Evolutionary conservation across 2,329 filamentous ascomycete species (phyloP).

Genomic region (Calonectria pteridis): DNA sequence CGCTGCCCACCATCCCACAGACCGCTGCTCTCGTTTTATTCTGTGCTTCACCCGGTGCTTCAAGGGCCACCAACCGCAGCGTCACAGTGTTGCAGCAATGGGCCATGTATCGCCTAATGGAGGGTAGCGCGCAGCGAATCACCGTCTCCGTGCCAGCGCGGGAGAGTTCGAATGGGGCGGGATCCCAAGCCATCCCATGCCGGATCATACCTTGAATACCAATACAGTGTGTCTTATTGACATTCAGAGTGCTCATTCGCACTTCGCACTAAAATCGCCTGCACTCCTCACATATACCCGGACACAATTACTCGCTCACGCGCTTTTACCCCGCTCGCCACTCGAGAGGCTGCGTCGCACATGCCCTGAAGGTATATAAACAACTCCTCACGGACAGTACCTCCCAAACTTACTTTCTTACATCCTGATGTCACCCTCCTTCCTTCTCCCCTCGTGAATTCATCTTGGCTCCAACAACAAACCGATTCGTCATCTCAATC

Average conservation of each 20-base stretch:
- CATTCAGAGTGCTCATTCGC: background rate
- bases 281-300: constrained; percentile 7
- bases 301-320: constrained; percentile 33
- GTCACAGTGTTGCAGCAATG: constrained; percentile 1
- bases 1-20: background rate
- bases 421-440: constrained; percentile 12
- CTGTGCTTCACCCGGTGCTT: background rate
- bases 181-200: constrained; percentile 17
- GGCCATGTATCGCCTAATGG: background rate
- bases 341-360: constrained; percentile 20
- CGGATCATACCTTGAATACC: constrained; percentile 11
- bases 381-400: constrained; percentile 13
- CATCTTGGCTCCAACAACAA: background rate
- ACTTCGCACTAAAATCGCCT: constrained; percentile 13
- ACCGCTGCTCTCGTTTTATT: constrained; percentile 1
- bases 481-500: background rate
- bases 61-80: constrained; percentile 10
- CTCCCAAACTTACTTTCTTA: constrained; percentile 10
- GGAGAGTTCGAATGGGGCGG: constrained; percentile 12
- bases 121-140: constrained; percentile 3
- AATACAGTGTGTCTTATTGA: constrained; percentile 15
- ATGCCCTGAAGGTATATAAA: constrained; percentile 23
- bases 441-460: constrained; percentile 25
- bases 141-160: background rate
- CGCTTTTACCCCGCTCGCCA: constrained; percentile 44